Base-by-base conservation (phyloP, 805 yeast species). In the Candida broadrunensis region DNA sequence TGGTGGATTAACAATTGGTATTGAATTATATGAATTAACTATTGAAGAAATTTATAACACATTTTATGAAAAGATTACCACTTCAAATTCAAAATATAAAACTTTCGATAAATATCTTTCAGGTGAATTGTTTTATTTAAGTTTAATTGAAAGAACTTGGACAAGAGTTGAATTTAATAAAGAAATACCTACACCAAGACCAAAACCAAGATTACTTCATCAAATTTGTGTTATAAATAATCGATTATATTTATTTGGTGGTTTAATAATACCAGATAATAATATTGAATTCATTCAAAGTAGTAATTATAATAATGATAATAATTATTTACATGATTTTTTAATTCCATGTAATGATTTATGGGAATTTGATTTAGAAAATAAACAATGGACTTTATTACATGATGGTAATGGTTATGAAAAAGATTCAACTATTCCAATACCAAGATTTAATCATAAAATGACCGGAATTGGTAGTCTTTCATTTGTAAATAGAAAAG, bases 1-100 rank as follows among this genome's bases (percentile, higher is more conserved):
- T 55, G 91, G 90, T n/a, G 93, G 93, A 0, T 60, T 82, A 14
- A 75, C 80, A 0, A 58, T 80, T 8, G 85, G 83, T 1, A 52
- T 85, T 14, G 75, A 76, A 35, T 52, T 82, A 29, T 50, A 60
- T 3, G 52, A 64, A 2, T 61, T 72, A 20, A 63, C 75, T 11
- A 55, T 73, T 15, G 52, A 55, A 2, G 71, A 67, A 21, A 56
- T 81, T 24, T 54, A 63, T 36, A 44, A 51, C 13, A 65, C 63
- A n/a, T 69, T 78, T 47, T 39, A 58, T 43, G 49, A 51, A 60
- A 60, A 57, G 33, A 39, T 62, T 23, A 39, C 46, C 34, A 39
- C 39, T 35, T 49, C 60, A 35, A 58, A 56, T 44, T 47, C 54
- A 38, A 61, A 58, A 36, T 48, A 49, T 18, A 57, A 57, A 35